Percentiles rank a stretch among this genome's conserved stretches.
phyloP scores from a whole-genome alignment of 1,139 yeast genomes.

The Oligophagozyma castellii region DNA sequence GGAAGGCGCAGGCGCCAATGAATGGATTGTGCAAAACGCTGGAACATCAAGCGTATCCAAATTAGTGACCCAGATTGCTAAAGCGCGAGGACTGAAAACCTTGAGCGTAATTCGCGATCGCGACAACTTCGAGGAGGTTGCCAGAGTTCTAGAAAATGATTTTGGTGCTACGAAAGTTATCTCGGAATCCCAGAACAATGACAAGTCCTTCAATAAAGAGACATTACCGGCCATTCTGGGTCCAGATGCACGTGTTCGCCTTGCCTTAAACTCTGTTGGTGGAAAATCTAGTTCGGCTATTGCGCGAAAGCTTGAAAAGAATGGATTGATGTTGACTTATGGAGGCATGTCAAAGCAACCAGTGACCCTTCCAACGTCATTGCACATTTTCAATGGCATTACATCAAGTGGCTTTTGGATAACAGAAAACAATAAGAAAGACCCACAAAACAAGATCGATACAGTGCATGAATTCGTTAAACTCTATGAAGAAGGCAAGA shows the following conservation, averaged over 20 bases:
- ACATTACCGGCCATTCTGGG: constrained; percentile 53
- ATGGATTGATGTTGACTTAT: constrained; percentile 70
- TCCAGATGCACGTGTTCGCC: constrained; percentile 34
- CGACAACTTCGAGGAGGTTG: constrained; percentile 46
- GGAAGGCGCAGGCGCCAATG: constrained; percentile 37
- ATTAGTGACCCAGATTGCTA: constrained; percentile 79
- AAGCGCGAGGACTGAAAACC: constrained; percentile 64
- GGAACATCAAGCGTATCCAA: constrained; percentile 96
- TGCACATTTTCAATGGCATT: constrained; percentile 79
- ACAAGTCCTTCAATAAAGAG: constrained; percentile 46
- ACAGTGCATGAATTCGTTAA: constrained; percentile 49
- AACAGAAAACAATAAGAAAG: constrained; percentile 55
- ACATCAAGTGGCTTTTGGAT: constrained; percentile 91
- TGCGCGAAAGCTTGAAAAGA: constrained; percentile 66
- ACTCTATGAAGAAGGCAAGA: constrained; percentile 51
- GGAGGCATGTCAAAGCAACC: constrained; percentile 99
- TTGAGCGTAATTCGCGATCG: constrained; percentile 82
- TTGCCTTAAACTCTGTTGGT: constrained; percentile 88
- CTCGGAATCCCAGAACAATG: constrained; percentile 71
- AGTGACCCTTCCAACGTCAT: constrained; percentile 72
- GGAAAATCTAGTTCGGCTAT: constrained; percentile 72
- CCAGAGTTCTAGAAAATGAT: constrained; percentile 34
- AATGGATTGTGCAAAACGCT: constrained; percentile 94
- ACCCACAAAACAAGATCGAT: constrained; percentile 47
- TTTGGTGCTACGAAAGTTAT: constrained; percentile 87